Base-by-base conservation (phyloP, 2,329 filamentous ascomycete species). In the Fusarium mexicanum region DNA sequence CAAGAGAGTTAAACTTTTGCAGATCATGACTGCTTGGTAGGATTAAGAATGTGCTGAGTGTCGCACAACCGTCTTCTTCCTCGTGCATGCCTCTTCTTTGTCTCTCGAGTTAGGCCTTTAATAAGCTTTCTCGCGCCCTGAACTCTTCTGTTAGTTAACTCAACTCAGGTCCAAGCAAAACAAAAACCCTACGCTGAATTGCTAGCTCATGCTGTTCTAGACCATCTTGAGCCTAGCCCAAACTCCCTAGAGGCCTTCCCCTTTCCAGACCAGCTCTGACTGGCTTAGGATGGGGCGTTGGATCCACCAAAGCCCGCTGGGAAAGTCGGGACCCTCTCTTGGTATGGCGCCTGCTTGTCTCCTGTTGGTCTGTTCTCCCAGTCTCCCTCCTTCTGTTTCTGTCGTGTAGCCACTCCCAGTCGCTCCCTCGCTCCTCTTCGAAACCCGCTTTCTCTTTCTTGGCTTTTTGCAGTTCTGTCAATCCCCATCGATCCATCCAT, bases 361-460 rank as follows among this genome's bases (percentile, higher is more conserved):
- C 65, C 73, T 70, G 71, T 77, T 78, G 76, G 76, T 43, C 62
- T 46, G 57, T 37, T 48, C 38, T 73, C 64, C 64, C 61, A 57
- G 40, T 48, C 38, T 73, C 64, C 64, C 69, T 73, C 65, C 65
- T 63, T 63, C 72, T 40, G 35, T 54, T 29, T 40, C 31, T 67
- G 48, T 24, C 50, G 50, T 66, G 64, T 69, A 70, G 68, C 72
- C 73, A 76, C 48, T 74, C 58, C 72, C 72, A 64, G 43, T 73
- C 59, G 31, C 72, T 75, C 69, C 58, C 48, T 75, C 73, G 61
- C 65, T 64, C 51, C 72, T 70, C 65, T 63, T 41, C 53, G 62
- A 75, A 73, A 75, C 72, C 72, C 72, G 66, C 73, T 73, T 71
- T 66, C 66, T 70, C 48, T 61, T 69, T 63, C 69, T 75, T 75